Base-by-base conservation (phyloP, 352 stramenopile genomes). In the Phytophthora pistaciae region DNA sequence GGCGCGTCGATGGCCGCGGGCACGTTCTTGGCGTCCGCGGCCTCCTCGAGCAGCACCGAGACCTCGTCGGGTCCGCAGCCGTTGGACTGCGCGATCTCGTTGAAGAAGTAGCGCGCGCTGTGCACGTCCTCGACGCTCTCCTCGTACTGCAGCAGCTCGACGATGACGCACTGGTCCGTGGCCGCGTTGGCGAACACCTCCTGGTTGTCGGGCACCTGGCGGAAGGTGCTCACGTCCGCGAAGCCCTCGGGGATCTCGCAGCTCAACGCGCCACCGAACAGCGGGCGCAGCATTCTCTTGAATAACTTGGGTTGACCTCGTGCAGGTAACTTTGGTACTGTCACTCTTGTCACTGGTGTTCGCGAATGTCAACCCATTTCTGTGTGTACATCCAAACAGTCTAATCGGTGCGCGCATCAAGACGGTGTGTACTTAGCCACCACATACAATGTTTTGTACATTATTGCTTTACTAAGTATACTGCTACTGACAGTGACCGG, bases 141-240 rank as follows among this genome's bases (percentile, higher is more conserved):
- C 65, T 95, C 87, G 59, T 84, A 87, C 61, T 95, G 79, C 62
- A 95, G 70, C 27, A 96, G 79, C 72, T 96, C 90, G 5, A 96
- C 64, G 67, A 96, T 95, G 36, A 96, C 75, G 68, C 84, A 93
- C 66, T 93, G 88, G 61, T 96, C 90, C 2, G 83, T 95, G 29
- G 78, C 62, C 18, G 85, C 83, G 38, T 96, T 91, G 31, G 90
- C 87, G 75, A 95, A 96, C 29, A 96, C 90, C 58, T 96, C 90
- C 67, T 96, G 90, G 70, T 96, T 95, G 72, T 96, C 88, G 0
- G 90, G 90, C 29, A 96, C 88, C 68, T 96, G 88, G 11, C 90
- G 90, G 64, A 96, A 96, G 21, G 78, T 70, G 69, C 90, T 96
- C 49, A 96, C 90, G 65, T 96, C 90, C 9, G 75, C 77, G 48